Base-by-base conservation (phyloP, 2,329 filamentous ascomycete species). In the Blastomyces emzantsi region DNA sequence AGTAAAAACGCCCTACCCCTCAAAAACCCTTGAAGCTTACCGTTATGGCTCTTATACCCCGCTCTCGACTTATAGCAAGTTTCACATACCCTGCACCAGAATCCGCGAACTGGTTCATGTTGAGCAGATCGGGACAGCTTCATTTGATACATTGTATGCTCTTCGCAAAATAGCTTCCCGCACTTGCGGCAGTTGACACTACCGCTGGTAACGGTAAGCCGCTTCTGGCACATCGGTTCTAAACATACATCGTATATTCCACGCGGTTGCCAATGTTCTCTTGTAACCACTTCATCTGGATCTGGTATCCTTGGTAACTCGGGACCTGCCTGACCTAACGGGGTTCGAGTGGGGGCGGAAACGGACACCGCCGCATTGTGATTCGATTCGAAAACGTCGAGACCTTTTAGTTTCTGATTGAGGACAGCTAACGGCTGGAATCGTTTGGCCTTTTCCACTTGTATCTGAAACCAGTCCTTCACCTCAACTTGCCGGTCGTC, bases 61-160 rank as follows among this genome's bases (percentile, higher is more conserved):
- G 92, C 90, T 70, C 94, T 85, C 61, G 92, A 96, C 78, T 97
- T 97, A 79, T 94, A 99, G 77, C 94, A 99, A n/a, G 94, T 97
- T 79, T 99, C 94, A 73, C 94, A 99, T 1, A 97, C 93, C 61
- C 94, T 81, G 70, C 90, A 96, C 94, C 94, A 99, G 69, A 90
- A 85, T 8, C 94, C 94, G 66, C 93, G 82, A 1, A 94, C 85
- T 0, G 94, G 93, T 67, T 99, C 94, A 76, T 97, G 91, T 64
- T 87, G 84, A 3, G 94, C 94, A 39, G 92, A 89, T 62, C 92
- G 83, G 9, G 92, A 96, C 13, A 99, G 82, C 80, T 95, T 97
- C 90, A 97, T 97, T 79, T 99, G 93, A 73, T 97, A 99, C 92
- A 99, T 96, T 61, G 94, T 97, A 74, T 99, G 94, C 69, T 93